Evolutionary conservation across 805 yeast genomes (phyloP).

Genomic region (Yarrowia porcina): DNA sequence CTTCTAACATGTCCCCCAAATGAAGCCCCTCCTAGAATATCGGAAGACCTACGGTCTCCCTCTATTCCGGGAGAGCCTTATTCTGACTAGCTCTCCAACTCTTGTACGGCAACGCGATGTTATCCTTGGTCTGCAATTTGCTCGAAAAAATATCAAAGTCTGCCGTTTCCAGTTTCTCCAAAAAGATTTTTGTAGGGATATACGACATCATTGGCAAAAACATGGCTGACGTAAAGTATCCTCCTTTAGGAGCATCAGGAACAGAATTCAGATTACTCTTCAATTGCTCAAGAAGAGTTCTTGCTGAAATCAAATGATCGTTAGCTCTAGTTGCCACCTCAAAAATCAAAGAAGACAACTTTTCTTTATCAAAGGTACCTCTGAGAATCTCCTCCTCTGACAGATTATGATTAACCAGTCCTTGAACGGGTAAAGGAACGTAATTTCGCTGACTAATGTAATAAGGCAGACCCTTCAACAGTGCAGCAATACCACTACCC

Average conservation of each 20-base stretch:
- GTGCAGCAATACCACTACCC: slow-evolving; percentile 66
- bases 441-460: slow-evolving; percentile 51
- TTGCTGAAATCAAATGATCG: slow-evolving; percentile 72
- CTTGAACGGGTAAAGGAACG: slow-evolving; percentile 60
- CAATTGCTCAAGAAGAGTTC: slow-evolving; percentile 48
- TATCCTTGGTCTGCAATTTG: slow-evolving; percentile 10
- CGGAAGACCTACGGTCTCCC: too few species aligned
- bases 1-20: too few species aligned
- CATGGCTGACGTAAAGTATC: slow-evolving; percentile 50
- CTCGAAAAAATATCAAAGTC: slow-evolving; percentile 58
- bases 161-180: slow-evolving; percentile 55
- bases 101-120: not conserved
- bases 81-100: slow-evolving; percentile 1
- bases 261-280: slow-evolving; percentile 40
- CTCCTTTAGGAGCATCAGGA: slow-evolving; percentile 33
- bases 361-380: slow-evolving; percentile 37
- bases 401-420: slow-evolving; percentile 50
- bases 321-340: slow-evolving; percentile 73
- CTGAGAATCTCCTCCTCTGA: slow-evolving; percentile 59
- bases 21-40: too few species aligned
- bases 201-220: slow-evolving; percentile 66
- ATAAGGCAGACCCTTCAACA: slow-evolving; percentile 57
- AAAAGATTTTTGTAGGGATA: slow-evolving; percentile 61
- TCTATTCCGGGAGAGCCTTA: not conserved
- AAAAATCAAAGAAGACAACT: slow-evolving; percentile 57